These are phyloP conservation scores for Zelonia costaricensis DNA, from an alignment of 208 protist species.

Conservation along the genomic window DNA sequence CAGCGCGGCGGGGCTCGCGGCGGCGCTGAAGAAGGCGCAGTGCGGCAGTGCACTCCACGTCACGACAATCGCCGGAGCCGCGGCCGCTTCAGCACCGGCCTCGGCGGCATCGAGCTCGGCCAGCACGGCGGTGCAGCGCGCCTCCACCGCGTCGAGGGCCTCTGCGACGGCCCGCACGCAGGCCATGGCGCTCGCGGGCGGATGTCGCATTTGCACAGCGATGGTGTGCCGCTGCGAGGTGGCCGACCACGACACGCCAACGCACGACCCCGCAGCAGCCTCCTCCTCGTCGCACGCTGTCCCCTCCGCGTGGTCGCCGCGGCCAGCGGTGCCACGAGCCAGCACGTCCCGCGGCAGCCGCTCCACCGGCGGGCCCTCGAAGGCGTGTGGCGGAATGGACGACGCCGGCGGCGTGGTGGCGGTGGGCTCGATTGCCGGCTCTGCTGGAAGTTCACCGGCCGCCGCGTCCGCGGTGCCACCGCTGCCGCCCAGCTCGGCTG, in stretches of 20 bases:
- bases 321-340: background rate
- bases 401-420: background rate
- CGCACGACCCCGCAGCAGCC: no score
- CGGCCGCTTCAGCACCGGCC: no score
- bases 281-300: no score
- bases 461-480: background rate
- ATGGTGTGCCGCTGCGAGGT: background rate
- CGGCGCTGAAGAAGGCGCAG: slow-evolving; percentile 54
- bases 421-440: background rate
- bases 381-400: background rate
- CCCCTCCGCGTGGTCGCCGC: background rate
- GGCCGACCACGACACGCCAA: background rate
- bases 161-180: slow-evolving; percentile 8
- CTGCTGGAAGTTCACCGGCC: no score
- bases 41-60: slow-evolving; percentile 34
- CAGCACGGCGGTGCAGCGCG: slow-evolving; percentile 4
- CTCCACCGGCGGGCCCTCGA: background rate
- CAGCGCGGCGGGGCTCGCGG: slow-evolving; percentile 48
- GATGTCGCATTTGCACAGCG: slow-evolving; percentile 28
- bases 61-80: background rate
- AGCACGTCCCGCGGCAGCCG: slow-evolving; percentile 11
- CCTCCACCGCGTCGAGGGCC: slow-evolving; percentile 21
- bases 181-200: slow-evolving; percentile 7
- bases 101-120: background rate
- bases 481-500: slow-evolving; percentile 30